Percentiles rank a stretch among this genome's conserved stretches.
These are phyloP conservation scores for Solanum paucissectum DNA, from an alignment of 257 asterid species.

Conservation along the genomic window DNA sequence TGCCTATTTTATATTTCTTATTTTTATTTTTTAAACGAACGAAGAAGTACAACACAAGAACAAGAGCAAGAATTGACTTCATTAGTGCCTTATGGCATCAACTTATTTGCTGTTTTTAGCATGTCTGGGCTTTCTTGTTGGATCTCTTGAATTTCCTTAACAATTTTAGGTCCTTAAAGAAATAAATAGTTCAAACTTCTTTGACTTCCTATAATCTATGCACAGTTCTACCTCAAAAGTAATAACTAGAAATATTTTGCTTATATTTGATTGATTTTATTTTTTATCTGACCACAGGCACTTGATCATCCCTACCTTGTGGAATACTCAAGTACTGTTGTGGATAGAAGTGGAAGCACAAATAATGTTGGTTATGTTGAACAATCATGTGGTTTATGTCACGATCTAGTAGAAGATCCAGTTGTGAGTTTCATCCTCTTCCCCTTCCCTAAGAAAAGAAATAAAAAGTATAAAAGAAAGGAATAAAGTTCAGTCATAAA, in stretches of 20 bases:
- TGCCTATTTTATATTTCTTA: background rate
- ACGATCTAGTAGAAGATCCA: conserved; percentile 62
- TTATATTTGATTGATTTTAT: background rate
- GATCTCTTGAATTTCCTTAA: background rate
- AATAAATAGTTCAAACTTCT: background rate
- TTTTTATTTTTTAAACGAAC: background rate
- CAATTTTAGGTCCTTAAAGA: background rate
- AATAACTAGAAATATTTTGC: background rate
- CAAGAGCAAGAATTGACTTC: background rate
- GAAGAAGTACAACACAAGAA: background rate
- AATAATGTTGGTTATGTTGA: conserved; percentile 27
- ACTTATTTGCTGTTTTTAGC: background rate
- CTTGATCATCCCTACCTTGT: conserved; percentile 95
- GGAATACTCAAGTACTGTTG: conserved; percentile 54
- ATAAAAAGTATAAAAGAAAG: background rate
- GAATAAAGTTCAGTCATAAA: background rate
- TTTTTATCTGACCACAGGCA: conserved; percentile 35
- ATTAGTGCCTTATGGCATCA: background rate
- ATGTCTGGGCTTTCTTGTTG: background rate
- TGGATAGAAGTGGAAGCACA: conserved; percentile 38
- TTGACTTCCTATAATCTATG: background rate
- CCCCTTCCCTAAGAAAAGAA: background rate
- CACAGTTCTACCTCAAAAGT: background rate
- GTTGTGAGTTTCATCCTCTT: conserved; percentile 34
- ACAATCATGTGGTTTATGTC: conserved; percentile 52